Evolutionary conservation across 2,329 filamentous ascomycete species (phyloP).

Genomic region (Shiraia sp.): DNA sequence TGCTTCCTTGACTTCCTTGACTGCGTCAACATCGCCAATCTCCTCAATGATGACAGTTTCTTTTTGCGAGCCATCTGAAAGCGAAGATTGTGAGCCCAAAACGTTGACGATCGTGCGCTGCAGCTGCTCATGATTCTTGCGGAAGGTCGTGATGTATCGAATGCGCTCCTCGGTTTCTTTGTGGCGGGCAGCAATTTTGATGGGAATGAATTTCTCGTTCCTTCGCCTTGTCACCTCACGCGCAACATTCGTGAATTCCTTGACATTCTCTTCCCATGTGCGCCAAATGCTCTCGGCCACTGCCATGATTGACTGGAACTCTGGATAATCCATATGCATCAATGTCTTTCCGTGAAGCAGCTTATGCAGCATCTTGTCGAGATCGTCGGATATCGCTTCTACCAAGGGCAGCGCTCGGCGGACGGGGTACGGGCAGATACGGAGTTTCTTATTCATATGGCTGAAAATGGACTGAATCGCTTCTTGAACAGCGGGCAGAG

Average conservation of each 20-base stretch:
- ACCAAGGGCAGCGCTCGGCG: constrained; percentile 90
- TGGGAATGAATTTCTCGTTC: constrained; percentile 97
- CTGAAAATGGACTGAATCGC: constrained; percentile 86
- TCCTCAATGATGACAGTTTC: constrained; percentile 78
- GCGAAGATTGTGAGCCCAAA: constrained; percentile 66
- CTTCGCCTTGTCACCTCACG: constrained; percentile 90
- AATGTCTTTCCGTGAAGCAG: constrained; percentile 84
- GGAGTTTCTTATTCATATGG: constrained; percentile 97
- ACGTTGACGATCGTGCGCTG: constrained; percentile 96
- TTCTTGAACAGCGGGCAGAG: constrained; percentile 84
- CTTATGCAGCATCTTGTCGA: constrained; percentile 83
- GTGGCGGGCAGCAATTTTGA: constrained; percentile 91
- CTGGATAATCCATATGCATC: constrained; percentile 88
- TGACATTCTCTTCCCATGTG: constrained; percentile 93
- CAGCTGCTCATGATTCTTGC: constrained; percentile 95
- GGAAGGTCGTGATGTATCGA: constrained; percentile 92
- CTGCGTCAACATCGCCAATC: constrained; percentile 94
- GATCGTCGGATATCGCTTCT: constrained; percentile 91
- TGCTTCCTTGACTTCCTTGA: constrained; percentile 92
- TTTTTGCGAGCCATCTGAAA: constrained; percentile 48
- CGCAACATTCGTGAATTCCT: constrained; percentile 97
- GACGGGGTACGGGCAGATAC: constrained; percentile 94
- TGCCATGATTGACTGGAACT: constrained; percentile 85
- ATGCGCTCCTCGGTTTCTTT: constrained; percentile 86
- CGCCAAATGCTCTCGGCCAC: constrained; percentile 84